Evolutionary conservation across 1,284 basidiomycete genomes (phyloP).

Genomic region (Moesziomyces aphidis): DNA sequence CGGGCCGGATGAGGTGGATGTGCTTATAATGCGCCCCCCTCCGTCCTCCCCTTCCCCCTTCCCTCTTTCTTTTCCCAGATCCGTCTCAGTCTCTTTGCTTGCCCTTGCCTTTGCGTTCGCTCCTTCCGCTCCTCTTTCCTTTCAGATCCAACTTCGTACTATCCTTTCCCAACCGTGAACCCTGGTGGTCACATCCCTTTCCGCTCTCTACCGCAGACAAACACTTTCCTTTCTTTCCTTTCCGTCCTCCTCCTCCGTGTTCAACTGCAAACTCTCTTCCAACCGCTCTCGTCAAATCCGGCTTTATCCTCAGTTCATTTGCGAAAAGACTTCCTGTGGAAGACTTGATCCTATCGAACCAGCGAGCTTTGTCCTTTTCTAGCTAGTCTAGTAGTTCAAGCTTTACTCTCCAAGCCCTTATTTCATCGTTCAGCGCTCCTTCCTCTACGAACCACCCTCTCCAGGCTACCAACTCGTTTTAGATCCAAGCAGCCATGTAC

Average conservation of each 20-base stretch:
- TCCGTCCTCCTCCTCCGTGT: conserved; percentile 1
- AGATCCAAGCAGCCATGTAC: conserved; percentile 32
- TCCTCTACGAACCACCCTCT: neutral
- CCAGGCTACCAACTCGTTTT: neutral
- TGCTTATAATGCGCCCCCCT: conserved; percentile 20
- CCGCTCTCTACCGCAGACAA: conserved; percentile 11
- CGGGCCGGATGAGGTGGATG: neutral
- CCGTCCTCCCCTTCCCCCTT: neutral
- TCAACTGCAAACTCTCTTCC: neutral
- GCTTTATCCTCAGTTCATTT: conserved; percentile 1
- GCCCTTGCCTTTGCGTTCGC: conserved; percentile 32
- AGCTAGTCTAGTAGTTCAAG: conserved; percentile 40
- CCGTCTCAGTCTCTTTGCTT: conserved; percentile 38
- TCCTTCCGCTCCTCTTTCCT: conserved; percentile 34
- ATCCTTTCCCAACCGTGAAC: conserved; percentile 37
- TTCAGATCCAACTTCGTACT: conserved; percentile 18
- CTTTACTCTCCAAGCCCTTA: neutral
- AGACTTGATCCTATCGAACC: conserved; percentile 13
- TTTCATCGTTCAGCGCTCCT: conserved; percentile 3
- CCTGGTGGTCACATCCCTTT: conserved; percentile 46
- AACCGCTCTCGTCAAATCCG: neutral
- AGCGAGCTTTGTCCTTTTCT: conserved; percentile 13
- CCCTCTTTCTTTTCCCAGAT: conserved; percentile 21
- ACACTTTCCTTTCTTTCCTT: conserved; percentile 9
- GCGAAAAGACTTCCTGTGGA: conserved; percentile 33